Percentiles rank a stretch among this genome's conserved stretches.
Evolutionary conservation across 2,329 filamentous ascomycete genomes (phyloP).

Genomic region (Elsinoe australis): DNA sequence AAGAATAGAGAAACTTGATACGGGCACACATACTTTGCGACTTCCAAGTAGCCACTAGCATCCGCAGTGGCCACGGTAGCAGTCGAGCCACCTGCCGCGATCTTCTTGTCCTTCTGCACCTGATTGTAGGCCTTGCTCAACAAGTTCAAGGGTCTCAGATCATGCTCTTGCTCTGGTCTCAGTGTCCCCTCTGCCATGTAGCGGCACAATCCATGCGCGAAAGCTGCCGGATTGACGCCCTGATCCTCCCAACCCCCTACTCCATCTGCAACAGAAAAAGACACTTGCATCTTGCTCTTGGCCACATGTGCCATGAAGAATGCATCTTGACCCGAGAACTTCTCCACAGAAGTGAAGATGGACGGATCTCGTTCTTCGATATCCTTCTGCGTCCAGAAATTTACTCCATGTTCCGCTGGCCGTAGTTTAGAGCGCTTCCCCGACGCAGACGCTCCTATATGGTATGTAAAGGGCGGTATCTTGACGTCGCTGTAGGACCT

Average conservation of each 20-base stretch:
- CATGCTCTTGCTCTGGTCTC: constrained; percentile 49
- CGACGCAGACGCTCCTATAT: constrained; percentile 31
- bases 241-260: constrained; percentile 93
- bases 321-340: constrained; percentile 85
- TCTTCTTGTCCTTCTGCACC: constrained; percentile 63
- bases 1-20: too few relatives aligned
- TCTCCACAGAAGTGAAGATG: constrained; percentile 36
- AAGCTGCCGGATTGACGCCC: constrained; percentile 88
- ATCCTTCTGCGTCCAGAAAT: constrained; percentile 31
- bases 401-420: constrained; percentile 46
- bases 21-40: constrained; percentile 63
- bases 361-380: constrained; percentile 41
- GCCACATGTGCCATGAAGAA: constrained; percentile 82
- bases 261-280: constrained; percentile 86
- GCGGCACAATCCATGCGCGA: constrained; percentile 86
- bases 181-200: constrained; percentile 66
- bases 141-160: constrained; percentile 52
- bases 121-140: constrained; percentile 80
- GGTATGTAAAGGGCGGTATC: constrained; percentile 30
- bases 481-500: constrained; percentile 11
- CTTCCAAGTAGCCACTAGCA: constrained; percentile 66
- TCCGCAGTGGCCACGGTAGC: constrained; percentile 77
- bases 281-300: constrained; percentile 59
- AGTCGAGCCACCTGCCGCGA: constrained; percentile 81
- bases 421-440: constrained; percentile 29